Evolutionary conservation across 371 early-diverging fungal species (phyloP).

Genomic region (Blyttiomyces sp.): DNA sequence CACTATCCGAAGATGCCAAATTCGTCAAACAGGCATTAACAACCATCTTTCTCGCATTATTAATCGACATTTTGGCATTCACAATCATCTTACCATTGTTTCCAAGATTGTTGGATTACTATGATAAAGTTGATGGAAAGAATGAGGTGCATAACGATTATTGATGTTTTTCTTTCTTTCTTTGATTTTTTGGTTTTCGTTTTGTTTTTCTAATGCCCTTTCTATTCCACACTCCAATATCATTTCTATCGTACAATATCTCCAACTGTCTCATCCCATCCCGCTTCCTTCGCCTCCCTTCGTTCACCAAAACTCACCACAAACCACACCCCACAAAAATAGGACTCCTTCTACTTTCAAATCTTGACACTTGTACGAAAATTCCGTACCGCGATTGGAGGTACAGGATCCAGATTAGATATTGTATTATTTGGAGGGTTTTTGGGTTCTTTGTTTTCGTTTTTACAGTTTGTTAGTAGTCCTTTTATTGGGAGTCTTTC

Average conservation of each 20-base stretch:
- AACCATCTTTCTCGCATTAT: slow-evolving; percentile 55
- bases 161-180: background rate
- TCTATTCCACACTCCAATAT: too few relatives aligned
- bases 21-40: slow-evolving; percentile 30
- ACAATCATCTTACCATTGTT: slow-evolving; percentile 95
- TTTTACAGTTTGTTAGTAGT: slow-evolving; percentile 86
- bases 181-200: slow-evolving; percentile 4
- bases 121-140: slow-evolving; percentile 39
- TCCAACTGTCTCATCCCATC: too few relatives aligned
- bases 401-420: slow-evolving; percentile 50
- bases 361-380: slow-evolving; percentile 19
- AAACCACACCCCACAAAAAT: background rate
- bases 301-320: too few relatives aligned
- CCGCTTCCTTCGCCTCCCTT: too few relatives aligned
- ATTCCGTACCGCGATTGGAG: slow-evolving; percentile 34
- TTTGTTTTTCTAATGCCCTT: background rate
- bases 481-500: slow-evolving; percentile 81
- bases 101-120: slow-evolving; percentile 68
- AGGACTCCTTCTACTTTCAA: slow-evolving; percentile 32
- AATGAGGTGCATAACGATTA: slow-evolving; percentile 22
- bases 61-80: slow-evolving; percentile 94
- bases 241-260: too few relatives aligned
- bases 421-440: slow-evolving; percentile 92
- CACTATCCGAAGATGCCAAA: background rate
- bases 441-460: slow-evolving; percentile 87